These are phyloP conservation scores for Chalciporus pseudorubinellus DNA, from an alignment of 768 basidiomycete species.

Conservation along the genomic window DNA sequence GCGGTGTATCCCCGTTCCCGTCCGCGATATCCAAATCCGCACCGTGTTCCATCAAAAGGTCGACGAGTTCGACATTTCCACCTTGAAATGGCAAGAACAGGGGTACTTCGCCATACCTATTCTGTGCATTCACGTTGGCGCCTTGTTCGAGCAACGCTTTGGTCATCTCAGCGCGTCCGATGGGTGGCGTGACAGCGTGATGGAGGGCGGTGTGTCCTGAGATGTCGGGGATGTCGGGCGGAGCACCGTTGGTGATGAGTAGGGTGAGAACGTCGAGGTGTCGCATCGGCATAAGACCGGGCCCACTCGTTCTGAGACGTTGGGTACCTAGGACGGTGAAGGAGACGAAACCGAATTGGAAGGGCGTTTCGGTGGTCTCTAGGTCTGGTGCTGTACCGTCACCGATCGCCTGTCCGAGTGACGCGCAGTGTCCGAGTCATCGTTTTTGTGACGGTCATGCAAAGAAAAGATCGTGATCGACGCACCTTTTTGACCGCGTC, in stretches of 20 bases:
- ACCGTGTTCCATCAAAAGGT: conserved; percentile 48
- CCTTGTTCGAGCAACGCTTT: conserved; percentile 43
- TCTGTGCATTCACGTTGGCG: conserved; percentile 49
- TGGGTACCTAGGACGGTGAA: conserved; percentile 42
- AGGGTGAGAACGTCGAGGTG: conserved; percentile 38
- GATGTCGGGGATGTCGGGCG: conserved; percentile 44
- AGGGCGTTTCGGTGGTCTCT: conserved; percentile 40
- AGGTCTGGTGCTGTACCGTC: conserved; percentile 38
- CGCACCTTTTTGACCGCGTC: conserved; percentile 22
- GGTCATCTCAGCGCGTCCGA: conserved; percentile 30
- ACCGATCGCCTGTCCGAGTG: conserved; percentile 18
- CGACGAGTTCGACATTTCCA: conserved; percentile 33
- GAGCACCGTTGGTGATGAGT: conserved; percentile 41
- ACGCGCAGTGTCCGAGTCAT: too few species aligned
- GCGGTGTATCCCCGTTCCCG: conserved; percentile 38
- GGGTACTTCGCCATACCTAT: conserved; percentile 48
- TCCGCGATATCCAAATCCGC: conserved; percentile 43
- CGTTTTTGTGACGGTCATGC: background rate
- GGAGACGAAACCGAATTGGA: conserved; percentile 42
- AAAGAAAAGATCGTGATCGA: background rate
- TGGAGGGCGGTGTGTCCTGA: conserved; percentile 49
- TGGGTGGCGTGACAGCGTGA: conserved; percentile 37
- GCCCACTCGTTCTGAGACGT: conserved; percentile 23
- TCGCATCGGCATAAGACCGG: conserved; percentile 10
- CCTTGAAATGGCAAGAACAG: conserved; percentile 36